Evolutionary conservation across 441 rosid species (phyloP).

Genomic region (Populus hybrid): DNA sequence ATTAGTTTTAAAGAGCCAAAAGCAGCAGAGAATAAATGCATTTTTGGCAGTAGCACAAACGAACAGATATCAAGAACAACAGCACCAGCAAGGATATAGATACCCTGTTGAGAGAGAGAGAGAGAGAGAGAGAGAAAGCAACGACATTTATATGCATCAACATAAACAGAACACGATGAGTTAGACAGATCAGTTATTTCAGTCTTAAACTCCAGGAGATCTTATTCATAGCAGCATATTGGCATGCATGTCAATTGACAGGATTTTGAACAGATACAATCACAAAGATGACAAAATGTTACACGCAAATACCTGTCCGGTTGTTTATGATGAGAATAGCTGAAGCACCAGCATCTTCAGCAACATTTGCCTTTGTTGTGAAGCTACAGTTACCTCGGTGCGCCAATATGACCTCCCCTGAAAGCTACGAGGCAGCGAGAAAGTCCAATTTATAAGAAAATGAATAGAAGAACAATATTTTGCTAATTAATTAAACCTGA

Average conservation of each 20-base stretch:
- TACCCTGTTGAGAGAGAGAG: neutral
- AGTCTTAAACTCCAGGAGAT: neutral
- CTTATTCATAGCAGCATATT: neutral
- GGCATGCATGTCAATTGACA: neutral
- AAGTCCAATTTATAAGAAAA: slow-evolving; percentile 15
- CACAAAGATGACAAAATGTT: neutral
- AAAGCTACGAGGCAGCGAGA: slow-evolving; percentile 50
- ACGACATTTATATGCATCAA: neutral
- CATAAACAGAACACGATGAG: neutral
- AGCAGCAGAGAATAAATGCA: neutral
- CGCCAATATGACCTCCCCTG: slow-evolving; percentile 76
- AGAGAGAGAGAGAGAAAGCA: neutral
- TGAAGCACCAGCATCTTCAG: slow-evolving; percentile 86
- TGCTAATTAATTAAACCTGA: neutral
- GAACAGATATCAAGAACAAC: neutral
- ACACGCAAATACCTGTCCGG: slow-evolving; percentile 52
- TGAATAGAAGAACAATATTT: neutral
- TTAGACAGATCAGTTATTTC: neutral
- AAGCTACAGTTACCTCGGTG: slow-evolving; percentile 89
- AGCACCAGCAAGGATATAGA: neutral
- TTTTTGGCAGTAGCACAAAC: neutral
- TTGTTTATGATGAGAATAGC: slow-evolving; percentile 87
- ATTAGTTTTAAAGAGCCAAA: neutral
- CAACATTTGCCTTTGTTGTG: slow-evolving; percentile 81
- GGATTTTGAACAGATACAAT: neutral